phyloP scores from a whole-genome alignment of 768 basidiomycete genomes.

The Suillus alpinus region DNA sequence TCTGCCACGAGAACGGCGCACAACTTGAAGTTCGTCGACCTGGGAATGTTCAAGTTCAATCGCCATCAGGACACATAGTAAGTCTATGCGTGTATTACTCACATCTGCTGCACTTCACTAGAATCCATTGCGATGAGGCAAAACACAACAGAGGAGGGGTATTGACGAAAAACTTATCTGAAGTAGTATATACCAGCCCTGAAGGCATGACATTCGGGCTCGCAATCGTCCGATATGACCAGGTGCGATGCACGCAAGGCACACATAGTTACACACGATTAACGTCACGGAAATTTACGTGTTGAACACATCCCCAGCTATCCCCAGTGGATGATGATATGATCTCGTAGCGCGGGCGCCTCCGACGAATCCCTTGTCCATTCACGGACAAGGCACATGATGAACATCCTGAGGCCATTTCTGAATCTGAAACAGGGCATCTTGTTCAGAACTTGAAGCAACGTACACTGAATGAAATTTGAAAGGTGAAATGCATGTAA shows the following conservation, averaged over 20 bases:
- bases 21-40: neutral
- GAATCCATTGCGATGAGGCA: neutral
- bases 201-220: neutral
- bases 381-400: neutral
- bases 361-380: neutral
- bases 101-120: neutral
- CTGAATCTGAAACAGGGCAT: too few relatives aligned
- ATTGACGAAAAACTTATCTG: neutral
- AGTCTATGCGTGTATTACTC: neutral
- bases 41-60: neutral
- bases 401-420: neutral
- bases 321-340: too few relatives aligned
- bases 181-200: neutral
- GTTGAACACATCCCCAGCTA: neutral
- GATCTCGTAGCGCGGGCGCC: neutral
- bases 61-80: neutral
- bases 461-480: too few relatives aligned
- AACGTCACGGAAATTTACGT: constrained; percentile 16
- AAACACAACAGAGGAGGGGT: neutral
- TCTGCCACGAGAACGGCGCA: neutral
- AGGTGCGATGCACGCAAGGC: neutral
- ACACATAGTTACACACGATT: neutral
- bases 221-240: too few relatives aligned
- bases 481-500: too few relatives aligned
- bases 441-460: too few relatives aligned